Conservation (phyloP, 192 early-diverging fungal genomes). For the Rhizophlyctis rosea region DNA sequence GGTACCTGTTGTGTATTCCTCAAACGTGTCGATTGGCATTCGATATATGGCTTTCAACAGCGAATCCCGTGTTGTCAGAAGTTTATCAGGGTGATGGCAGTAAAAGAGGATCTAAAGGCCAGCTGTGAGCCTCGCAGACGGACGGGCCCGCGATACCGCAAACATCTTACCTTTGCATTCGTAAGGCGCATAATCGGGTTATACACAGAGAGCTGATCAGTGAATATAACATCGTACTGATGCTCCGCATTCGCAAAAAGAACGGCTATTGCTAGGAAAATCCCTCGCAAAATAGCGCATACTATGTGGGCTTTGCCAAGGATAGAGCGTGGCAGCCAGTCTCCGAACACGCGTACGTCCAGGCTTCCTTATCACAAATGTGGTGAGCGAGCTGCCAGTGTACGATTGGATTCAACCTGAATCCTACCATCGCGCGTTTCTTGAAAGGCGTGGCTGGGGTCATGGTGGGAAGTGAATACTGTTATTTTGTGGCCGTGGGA, state of each 20-base stretch:
- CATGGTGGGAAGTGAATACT: conserved; percentile 91
- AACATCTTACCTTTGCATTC: conserved; percentile 54
- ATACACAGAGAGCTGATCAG: conserved; percentile 84
- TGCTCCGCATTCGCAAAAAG: conserved; percentile 20
- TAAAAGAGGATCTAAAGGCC: conserved; percentile 86
- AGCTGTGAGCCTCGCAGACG: no score
- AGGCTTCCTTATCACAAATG: conserved; percentile 64
- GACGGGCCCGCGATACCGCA: no score
- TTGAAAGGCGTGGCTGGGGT: conserved; percentile 81
- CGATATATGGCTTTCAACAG: conserved; percentile 70
- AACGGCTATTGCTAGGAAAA: conserved; percentile 63
- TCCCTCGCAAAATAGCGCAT: conserved; percentile 75
- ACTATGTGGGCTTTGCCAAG: conserved; percentile 73
- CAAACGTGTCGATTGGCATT: conserved; percentile 75
- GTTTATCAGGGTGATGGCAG: conserved; percentile 93
- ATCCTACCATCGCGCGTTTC: conserved; percentile 78
- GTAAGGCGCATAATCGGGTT: conserved; percentile 76
- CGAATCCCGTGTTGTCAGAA: conserved; percentile 64
- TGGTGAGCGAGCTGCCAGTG: no score
- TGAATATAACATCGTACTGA: conserved; percentile 71
- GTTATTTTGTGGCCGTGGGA: conserved; percentile 71
- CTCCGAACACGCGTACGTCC: conserved; percentile 65
- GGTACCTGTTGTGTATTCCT: conserved; percentile 84
- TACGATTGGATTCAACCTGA: no score
- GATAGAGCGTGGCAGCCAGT: conserved; percentile 71